Evolutionary conservation across 148 eudicot genomes (phyloP).

Genomic region (Diospyros kaki): DNA sequence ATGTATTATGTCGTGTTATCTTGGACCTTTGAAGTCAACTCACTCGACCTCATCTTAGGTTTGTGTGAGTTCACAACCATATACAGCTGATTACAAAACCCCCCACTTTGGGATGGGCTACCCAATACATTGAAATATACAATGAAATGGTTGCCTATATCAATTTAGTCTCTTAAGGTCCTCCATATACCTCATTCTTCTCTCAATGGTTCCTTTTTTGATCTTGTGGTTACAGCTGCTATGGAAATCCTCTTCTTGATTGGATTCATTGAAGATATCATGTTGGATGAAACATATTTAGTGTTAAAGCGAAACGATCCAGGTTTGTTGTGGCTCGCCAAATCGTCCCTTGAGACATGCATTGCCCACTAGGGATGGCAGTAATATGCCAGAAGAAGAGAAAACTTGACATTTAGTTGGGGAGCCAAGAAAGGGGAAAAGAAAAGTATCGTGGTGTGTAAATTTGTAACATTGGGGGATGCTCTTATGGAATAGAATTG

Average conservation of each 20-base stretch:
- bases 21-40: neutral
- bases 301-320: conserved; percentile 79
- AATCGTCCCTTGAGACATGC: conserved; percentile 63
- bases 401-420: too few relatives aligned
- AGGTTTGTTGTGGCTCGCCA: conserved; percentile 89
- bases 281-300: conserved; percentile 46
- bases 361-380: conserved; percentile 20
- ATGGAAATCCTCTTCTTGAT: conserved; percentile 63
- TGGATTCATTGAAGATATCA: conserved; percentile 67
- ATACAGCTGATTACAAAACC: neutral
- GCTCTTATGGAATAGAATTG: too few relatives aligned
- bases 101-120: neutral
- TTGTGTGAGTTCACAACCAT: neutral
- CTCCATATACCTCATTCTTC: too few relatives aligned
- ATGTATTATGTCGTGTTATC: neutral
- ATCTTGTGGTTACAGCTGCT: conserved; percentile 56
- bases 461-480: too few relatives aligned
- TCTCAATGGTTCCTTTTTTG: neutral
- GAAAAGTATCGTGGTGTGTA: too few relatives aligned
- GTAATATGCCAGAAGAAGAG: too few relatives aligned
- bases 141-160: neutral
- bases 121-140: neutral
- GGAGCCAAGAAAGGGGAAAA: too few relatives aligned
- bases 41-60: neutral
- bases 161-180: too few relatives aligned